Percentiles rank a stretch among this genome's conserved stretches.
phyloP scores from a whole-genome alignment of 805 yeast species.

The Monosporozyma aquatica region DNA sequence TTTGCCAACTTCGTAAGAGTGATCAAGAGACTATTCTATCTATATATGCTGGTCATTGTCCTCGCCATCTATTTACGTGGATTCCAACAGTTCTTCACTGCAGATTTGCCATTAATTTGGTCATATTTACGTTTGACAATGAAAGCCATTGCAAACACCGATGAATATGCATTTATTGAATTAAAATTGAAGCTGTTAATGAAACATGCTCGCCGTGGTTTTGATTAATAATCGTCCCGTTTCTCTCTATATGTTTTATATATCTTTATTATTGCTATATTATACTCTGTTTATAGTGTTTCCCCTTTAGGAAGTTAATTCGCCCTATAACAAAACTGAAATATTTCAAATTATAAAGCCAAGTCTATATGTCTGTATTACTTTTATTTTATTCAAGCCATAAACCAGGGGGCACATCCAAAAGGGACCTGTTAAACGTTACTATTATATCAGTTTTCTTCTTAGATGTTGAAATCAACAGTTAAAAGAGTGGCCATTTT shows the following conservation, averaged over 20 bases:
- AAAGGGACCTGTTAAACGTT: no score
- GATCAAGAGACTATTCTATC: constrained; percentile 19
- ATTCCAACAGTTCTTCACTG: constrained; percentile 13
- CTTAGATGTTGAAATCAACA: constrained; percentile 4
- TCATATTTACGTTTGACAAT: neutral
- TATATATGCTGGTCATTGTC: constrained; percentile 12
- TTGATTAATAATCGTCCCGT: neutral
- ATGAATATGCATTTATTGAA: neutral
- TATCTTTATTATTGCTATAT: no score
- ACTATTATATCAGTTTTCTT: no score
- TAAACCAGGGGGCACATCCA: no score
- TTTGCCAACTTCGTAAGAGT: constrained; percentile 25
- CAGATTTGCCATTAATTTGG: constrained; percentile 15
- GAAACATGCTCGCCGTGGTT: neutral
- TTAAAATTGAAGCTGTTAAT: neutral
- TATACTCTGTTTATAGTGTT: no score
- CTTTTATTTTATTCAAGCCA: neutral
- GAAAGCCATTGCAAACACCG: neutral
- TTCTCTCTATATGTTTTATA: neutral
- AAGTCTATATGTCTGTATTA: neutral
- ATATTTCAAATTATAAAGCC: no score
- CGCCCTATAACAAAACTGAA: no score
- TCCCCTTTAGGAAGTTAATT: no score
- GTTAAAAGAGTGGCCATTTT: constrained; percentile 7
- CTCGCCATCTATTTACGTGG: constrained; percentile 32